phyloP scores from a whole-genome alignment of 2,329 filamentous ascomycete genomes.

The Simplicillium aogashimaense region DNA sequence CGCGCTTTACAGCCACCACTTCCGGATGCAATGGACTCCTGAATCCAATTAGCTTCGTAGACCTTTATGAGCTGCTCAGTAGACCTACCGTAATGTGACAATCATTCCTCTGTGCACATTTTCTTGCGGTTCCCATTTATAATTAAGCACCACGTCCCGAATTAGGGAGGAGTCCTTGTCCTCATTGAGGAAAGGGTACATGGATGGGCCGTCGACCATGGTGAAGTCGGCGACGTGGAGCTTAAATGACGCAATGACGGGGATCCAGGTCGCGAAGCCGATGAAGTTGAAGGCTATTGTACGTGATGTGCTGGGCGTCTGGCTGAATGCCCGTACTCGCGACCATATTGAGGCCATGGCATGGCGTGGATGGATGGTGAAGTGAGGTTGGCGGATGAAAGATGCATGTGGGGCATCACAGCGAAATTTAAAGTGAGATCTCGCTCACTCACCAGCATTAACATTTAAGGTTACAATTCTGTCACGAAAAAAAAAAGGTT shows the following conservation, averaged over 20 bases:
- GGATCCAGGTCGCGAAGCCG: constrained; percentile 50
- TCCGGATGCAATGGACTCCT: constrained; percentile 66
- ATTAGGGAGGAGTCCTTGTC: constrained; percentile 46
- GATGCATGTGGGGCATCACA: too few species aligned
- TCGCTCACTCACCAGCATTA: too few species aligned
- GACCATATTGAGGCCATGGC: constrained; percentile 29
- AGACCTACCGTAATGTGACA: constrained; percentile 56
- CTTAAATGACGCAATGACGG: constrained; percentile 52
- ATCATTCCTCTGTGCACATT: constrained; percentile 62
- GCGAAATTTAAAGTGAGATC: too few species aligned
- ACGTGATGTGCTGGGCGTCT: constrained; percentile 12
- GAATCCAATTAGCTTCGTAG: constrained; percentile 3
- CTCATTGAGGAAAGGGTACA: constrained; percentile 69
- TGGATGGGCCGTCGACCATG: constrained; percentile 52
- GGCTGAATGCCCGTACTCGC: constrained; percentile 15
- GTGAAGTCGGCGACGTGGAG: constrained; percentile 49
- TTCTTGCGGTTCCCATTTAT: constrained; percentile 47
- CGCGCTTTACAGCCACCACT: constrained; percentile 65
- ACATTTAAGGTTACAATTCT: too few species aligned
- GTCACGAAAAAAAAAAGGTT: too few species aligned
- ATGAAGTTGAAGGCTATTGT: constrained; percentile 36
- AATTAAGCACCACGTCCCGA: constrained; percentile 47
- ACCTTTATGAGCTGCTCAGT: neutral
- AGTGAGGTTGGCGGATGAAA: neutral
- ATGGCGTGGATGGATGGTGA: neutral